Percentiles rank a stretch among this genome's conserved stretches.
Conservation (phyloP, 2,329 filamentous ascomycete species). For the Ascosphaera pollenicola region DNA sequence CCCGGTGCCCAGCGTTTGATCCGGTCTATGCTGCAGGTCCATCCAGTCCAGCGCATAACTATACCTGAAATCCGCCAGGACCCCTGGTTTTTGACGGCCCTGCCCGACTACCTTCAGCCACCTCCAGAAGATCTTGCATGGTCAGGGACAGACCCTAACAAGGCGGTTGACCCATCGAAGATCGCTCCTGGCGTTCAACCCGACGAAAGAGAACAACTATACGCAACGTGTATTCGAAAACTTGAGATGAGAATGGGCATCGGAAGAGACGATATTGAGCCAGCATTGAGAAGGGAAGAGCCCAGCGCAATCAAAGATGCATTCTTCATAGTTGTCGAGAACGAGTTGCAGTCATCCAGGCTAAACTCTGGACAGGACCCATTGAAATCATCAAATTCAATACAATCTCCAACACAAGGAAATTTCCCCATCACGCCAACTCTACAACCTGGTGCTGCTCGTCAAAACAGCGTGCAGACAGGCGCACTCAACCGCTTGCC, state of each 20-base stretch:
- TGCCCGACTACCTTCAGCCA: constrained; percentile 68
- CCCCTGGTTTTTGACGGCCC: constrained; percentile 76
- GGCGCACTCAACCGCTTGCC: not conserved
- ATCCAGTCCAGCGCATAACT: constrained; percentile 81
- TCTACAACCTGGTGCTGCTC: constrained; percentile 5
- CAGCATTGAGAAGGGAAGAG: constrained; percentile 75
- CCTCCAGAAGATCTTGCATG: constrained; percentile 83
- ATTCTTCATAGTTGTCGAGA: constrained; percentile 93
- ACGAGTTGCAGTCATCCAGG: constrained; percentile 40
- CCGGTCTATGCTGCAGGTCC: constrained; percentile 83
- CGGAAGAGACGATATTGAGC: constrained; percentile 80
- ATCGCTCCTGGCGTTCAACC: constrained; percentile 59
- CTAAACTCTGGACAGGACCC: constrained; percentile 17
- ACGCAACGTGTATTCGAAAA: constrained; percentile 82
- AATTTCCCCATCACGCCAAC: constrained; percentile 7
- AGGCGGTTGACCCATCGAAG: constrained; percentile 63
- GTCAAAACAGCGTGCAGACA: not conserved
- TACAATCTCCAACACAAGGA: constrained; percentile 12
- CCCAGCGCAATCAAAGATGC: constrained; percentile 98
- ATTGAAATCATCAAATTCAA: constrained; percentile 4
- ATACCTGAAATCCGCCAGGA: constrained; percentile 86
- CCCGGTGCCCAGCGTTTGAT: constrained; percentile 54
- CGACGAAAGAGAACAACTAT: constrained; percentile 68
- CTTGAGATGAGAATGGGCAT: constrained; percentile 98
- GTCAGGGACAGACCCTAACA: constrained; percentile 82